Percentiles rank a stretch among this genome's conserved stretches.
phyloP scores from a whole-genome alignment of 2,329 filamentous ascomycete genomes.

The Aspergillus terreus region DNA sequence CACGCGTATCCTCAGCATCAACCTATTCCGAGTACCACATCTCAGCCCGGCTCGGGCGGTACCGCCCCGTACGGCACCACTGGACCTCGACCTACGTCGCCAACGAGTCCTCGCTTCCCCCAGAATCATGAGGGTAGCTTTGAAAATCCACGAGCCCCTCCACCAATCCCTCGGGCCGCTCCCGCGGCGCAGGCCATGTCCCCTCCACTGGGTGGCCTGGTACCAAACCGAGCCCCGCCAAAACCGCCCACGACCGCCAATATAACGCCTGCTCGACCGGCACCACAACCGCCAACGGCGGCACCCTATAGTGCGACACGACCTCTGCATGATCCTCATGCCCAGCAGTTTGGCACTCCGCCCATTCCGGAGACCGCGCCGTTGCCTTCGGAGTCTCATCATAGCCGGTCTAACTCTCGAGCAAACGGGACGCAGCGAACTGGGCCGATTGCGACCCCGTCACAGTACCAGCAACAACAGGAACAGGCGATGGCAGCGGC shows the following conservation, averaged over 20 bases:
- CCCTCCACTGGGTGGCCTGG: slow-evolving; percentile 50
- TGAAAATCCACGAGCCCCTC: slow-evolving; percentile 90
- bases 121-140: slow-evolving; percentile 90
- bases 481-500: slow-evolving; percentile 77
- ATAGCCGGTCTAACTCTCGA: slow-evolving; percentile 66
- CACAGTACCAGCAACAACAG: slow-evolving; percentile 65
- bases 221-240: slow-evolving; percentile 81
- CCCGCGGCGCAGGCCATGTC: slow-evolving; percentile 48
- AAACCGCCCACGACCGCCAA: slow-evolving; percentile 63
- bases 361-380: slow-evolving; percentile 53
- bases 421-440: slow-evolving; percentile 51
- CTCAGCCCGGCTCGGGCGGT: slow-evolving; percentile 38
- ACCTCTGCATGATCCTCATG: slow-evolving; percentile 52
- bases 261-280: slow-evolving; percentile 39
- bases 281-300: slow-evolving; percentile 40
- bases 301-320: slow-evolving; percentile 44
- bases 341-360: slow-evolving; percentile 41
- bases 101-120: slow-evolving; percentile 81
- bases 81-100: slow-evolving; percentile 67
- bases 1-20: slow-evolving; percentile 64
- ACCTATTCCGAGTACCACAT: slow-evolving; percentile 37
- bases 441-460: slow-evolving; percentile 38
- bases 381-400: slow-evolving; percentile 64
- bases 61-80: slow-evolving; percentile 47
- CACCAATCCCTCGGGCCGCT: slow-evolving; percentile 67